Evolutionary conservation across 495 filamentous ascomycete species (phyloP), one percentile per base, ranked within the genome.

Genomic region (Penicillium herquei): DNA sequence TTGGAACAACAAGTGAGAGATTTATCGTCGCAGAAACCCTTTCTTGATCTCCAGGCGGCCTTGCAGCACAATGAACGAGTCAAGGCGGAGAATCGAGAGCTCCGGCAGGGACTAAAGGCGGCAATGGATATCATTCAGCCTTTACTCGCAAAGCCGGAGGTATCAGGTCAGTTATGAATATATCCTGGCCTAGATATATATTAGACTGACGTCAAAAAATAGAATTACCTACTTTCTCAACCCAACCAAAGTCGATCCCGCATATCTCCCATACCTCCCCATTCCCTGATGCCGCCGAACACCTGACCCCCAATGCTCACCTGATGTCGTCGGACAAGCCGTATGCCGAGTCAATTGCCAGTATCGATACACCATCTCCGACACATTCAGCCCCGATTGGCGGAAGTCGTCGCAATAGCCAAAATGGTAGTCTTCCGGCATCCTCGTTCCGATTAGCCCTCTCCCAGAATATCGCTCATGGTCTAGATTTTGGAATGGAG

Each of bases 11-110:
- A 84, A 46, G 82, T 94, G 39, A 81, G 79, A 14, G 86, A 90
- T 35, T 81, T 90, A n/a, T 79, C 84, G 14, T 82, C 81, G 6
- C 87, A 90, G 70, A 85, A 91, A 64, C 89, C 90, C 0, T 90
- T 89, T 59, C 82, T 86, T 58, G 89, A 95, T 63, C 81, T 93
- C 11, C 88, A 91, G 73, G 72, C 78, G 17, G 87, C 81, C 11
- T 56, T 90, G 35, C 77, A 80, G 35, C 81, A 88, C 67, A 91
- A 88, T 76, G 86, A 89, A 60, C 75, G 79, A 9, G 79, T 87
- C 33, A 78, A 87, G 69, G 79, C 79, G 31, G 89, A 93, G 65
- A 89, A 91, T 67, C 78, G 77, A 39, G 84, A 88, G 47, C 81
- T 92, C 40, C 84, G 81, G 62, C 75, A 77, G 65, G 77, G 80